phyloP scores from a whole-genome alignment of 345 rosid genomes.

The Mercurialis annua region DNA sequence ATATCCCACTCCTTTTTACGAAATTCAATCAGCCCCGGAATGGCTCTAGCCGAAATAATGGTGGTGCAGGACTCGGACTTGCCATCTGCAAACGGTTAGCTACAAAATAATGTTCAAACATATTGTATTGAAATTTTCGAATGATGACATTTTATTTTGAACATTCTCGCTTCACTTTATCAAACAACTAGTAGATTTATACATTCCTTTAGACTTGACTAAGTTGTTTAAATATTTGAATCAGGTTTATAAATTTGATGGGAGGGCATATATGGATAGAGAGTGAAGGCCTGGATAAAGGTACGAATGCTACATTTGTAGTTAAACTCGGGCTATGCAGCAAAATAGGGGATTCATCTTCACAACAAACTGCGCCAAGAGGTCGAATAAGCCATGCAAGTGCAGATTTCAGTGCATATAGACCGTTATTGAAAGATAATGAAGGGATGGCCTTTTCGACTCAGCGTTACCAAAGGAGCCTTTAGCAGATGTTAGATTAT shows the following conservation, averaged over 20 bases:
- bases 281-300: conserved; percentile 80
- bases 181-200: background rate
- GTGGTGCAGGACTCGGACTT: conserved; percentile 81
- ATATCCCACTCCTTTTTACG: conserved; percentile 59
- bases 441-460: conserved; percentile 22
- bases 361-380: conserved; percentile 37
- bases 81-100: conserved; percentile 82
- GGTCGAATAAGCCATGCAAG: conserved; percentile 50
- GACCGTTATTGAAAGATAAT: conserved; percentile 23
- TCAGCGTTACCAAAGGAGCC: conserved; percentile 46
- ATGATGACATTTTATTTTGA: background rate
- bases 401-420: conserved; percentile 39
- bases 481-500: conserved; percentile 19
- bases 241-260: conserved; percentile 88
- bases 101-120: conserved; percentile 6
- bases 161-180: background rate
- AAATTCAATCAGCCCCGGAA: conserved; percentile 56
- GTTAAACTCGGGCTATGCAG: conserved; percentile 63
- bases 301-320: conserved; percentile 57
- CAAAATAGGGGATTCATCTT: conserved; percentile 33
- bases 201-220: background rate
- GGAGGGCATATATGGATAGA: conserved; percentile 89
- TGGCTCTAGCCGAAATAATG: conserved; percentile 44
- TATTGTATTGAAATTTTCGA: background rate
- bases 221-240: conserved; percentile 17